Evolutionary conservation across 148 eudicot species (phyloP), one percentile per base, ranked within the genome.

Genomic region (Dianthus caryophyllus): DNA sequence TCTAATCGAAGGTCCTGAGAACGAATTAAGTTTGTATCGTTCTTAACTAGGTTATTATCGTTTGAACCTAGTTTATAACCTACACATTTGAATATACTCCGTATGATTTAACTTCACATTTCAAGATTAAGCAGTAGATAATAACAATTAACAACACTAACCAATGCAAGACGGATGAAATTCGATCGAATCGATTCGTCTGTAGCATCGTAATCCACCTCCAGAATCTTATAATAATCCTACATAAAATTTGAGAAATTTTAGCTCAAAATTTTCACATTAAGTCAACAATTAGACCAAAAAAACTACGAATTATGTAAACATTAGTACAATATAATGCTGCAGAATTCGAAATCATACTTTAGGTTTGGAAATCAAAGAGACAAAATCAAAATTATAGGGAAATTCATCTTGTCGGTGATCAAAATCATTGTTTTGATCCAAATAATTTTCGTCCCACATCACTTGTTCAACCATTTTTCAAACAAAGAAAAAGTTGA

Each of bases 111-210:
- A n/a, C 46, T 27, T 39, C 38, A 9, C 41, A 22, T 46, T 56
- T 20, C 44, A 64, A 8, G 22, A 51, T 49, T n/a, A 33, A 59
- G 38, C 47, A 79, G 38, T 5, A 53, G 41, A 41, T 0, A 25
- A 33, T 25, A 55, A 67, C 24, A 77, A 78, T 27, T 0, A 25
- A 33, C 29, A 55, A 67, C 24, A 77, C 79, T 27, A 71, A 93
- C 98, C 98, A 93, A 67, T 1, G 98, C 98, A 41, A 93, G 81
- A 12, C 96, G 95, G 49, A 93, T 93, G 54, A 73, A 93, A 80
- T 86, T 93, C 20, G 96, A 86, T 9, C 98, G 96, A 75, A 93
- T 90, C 31, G 47, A 79, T 26, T 93, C 98, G 16, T 85, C 95
- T 0, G 92, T 73, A 67, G 98, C 98, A 87, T 93, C 96, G 66